These are phyloP conservation scores for Talaromyces sp. DNA, from an alignment of 2,329 filamentous ascomycete species.

Conservation along the genomic window DNA sequence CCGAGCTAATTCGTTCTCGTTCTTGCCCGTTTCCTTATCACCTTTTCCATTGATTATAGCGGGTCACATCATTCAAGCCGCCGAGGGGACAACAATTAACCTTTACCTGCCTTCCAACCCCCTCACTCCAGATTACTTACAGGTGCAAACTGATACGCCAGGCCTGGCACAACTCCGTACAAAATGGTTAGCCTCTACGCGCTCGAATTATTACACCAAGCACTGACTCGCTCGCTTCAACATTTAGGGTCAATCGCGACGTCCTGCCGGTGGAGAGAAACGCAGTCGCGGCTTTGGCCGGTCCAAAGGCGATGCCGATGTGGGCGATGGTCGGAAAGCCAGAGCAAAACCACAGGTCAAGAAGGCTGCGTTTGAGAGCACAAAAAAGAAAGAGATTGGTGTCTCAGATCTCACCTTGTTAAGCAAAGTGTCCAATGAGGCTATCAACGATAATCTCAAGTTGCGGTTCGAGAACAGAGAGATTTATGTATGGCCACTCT, in stretches of 20 bases:
- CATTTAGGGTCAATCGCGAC: slow-evolving; percentile 41
- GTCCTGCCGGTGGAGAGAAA: slow-evolving; percentile 39
- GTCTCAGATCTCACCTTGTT: slow-evolving; percentile 96
- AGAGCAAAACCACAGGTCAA: slow-evolving; percentile 66
- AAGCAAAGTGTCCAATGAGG: slow-evolving; percentile 98
- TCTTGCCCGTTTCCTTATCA: background rate
- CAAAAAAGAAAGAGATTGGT: slow-evolving; percentile 98
- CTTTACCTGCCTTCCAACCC: background rate
- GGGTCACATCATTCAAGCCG: background rate
- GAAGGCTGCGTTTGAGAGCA: slow-evolving; percentile 92
- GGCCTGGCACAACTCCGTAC: slow-evolving; percentile 28
- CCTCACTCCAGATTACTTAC: slow-evolving; percentile 1
- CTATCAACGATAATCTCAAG: slow-evolving; percentile 98
- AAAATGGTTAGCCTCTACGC: slow-evolving; percentile 28
- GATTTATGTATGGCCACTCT: slow-evolving; percentile 66
- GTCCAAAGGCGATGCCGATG: slow-evolving; percentile 38
- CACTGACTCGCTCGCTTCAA: background rate
- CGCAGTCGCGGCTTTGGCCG: slow-evolving; percentile 40
- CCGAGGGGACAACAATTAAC: slow-evolving; percentile 2
- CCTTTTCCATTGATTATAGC: background rate
- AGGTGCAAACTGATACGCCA: slow-evolving; percentile 23
- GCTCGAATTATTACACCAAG: background rate
- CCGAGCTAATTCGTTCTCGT: background rate
- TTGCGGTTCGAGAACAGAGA: slow-evolving; percentile 96
- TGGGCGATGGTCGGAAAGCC: slow-evolving; percentile 40